Evolutionary conservation across 31 red algal genomes (phyloP).

Genomic region (Bonnemaisonia californica): DNA sequence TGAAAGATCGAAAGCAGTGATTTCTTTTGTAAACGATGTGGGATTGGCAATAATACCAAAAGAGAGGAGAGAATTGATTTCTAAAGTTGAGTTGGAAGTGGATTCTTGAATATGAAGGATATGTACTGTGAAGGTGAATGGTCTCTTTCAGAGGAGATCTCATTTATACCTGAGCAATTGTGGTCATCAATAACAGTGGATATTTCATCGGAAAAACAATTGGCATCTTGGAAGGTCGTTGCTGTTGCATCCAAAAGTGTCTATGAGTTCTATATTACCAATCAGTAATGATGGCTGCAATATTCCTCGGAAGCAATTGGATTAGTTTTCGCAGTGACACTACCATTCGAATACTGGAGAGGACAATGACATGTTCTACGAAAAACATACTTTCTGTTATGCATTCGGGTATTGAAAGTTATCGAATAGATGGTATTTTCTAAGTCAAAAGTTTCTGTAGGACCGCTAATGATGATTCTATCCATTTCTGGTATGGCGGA

Average conservation of each 20-base stretch:
- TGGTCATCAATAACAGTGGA: background rate
- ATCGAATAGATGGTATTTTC: constrained; percentile 28
- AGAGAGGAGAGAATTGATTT: constrained; percentile 5
- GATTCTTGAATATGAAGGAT: background rate
- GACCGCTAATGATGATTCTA: constrained; percentile 16
- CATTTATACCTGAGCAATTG: background rate
- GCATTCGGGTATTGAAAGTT: constrained; percentile 15
- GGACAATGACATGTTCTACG: background rate
- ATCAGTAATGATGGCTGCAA: background rate
- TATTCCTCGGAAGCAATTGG: background rate
- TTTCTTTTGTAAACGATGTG: background rate
- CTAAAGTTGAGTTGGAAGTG: background rate
- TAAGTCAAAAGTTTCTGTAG: constrained; percentile 1
- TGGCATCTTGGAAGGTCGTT: constrained; percentile 11
- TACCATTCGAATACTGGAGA: background rate
- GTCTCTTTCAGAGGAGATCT: constrained; percentile 24
- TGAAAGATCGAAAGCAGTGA: background rate
- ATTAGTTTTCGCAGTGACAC: background rate
- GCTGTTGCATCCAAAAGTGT: background rate
- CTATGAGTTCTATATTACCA: background rate
- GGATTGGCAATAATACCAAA: background rate
- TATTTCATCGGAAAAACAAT: background rate
- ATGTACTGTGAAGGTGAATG: background rate
- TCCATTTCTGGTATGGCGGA: constrained; percentile 23
- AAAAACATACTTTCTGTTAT: background rate